Evolutionary conservation across 441 rosid species (phyloP), one percentile per base, ranked within the genome.

Genomic region (Jatropha multifida): DNA sequence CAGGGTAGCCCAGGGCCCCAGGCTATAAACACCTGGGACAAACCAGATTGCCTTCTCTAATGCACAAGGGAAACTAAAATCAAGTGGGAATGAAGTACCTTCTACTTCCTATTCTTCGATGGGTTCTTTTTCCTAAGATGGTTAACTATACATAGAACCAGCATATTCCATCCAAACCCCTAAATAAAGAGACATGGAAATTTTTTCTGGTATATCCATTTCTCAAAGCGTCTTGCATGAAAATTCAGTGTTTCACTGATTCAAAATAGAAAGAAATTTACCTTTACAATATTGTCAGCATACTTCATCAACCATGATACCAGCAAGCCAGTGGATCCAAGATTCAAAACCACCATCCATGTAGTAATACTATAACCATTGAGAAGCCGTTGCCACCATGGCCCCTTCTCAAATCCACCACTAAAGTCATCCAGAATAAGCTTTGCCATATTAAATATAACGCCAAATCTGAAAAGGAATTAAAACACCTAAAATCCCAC

Each of bases 251-350:
- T 0, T 42, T 42, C 9, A 27, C 17, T 27, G 26, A 8, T 44
- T 63, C 51, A 49, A 12, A 72, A 11, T 68, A 65, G 12, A 37
- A 70, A 75, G 23, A 2, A 40, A 46, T 18, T 74, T 80, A 93
- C 94, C 95, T 91, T 91, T 49, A 91, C 94, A 71, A 90, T 91
- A 78, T 91, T 91, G 88, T 91, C 97, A 67, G 92, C 97, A 82
- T 91, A 91, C 65, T 90, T 91, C 97, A 91, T 91, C 77, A 93
- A 78, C 94, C 97, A 91, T 0, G 95, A 93, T 77, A 93, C 98
- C 32, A 92, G 78, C 81, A 92, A 81, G 71, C 98, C 95, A 51
- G 98, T 85, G 68, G 89, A 90, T 52, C 93, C 93, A 20, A 93
- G 92, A 83, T 93, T 95, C 72, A 95, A 83, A 81, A 93, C 93